Percentiles rank a stretch among this genome's conserved stretches.
phyloP scores from a whole-genome alignment of 805 yeast species.

The Saccharomycopsis oosterbeekiorum region DNA sequence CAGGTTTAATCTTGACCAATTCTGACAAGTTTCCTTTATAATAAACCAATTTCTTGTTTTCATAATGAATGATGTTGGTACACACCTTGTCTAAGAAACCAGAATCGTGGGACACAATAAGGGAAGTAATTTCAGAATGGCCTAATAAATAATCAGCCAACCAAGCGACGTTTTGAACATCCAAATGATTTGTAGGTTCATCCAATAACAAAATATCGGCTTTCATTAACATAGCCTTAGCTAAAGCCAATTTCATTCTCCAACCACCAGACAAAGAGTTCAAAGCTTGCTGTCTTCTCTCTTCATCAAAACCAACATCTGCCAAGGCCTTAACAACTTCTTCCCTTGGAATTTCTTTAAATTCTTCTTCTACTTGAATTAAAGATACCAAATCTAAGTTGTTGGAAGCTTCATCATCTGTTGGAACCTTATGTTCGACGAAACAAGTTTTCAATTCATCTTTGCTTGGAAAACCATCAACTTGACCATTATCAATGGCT shows the following conservation, averaged over 20 bases:
- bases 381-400: constrained; percentile 81
- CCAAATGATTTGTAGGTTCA: constrained; percentile 98
- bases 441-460: constrained; percentile 84
- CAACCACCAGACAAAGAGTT: constrained; percentile 98
- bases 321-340: constrained; percentile 70
- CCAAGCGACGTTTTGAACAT: constrained; percentile 91
- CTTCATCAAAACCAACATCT: constrained; percentile 86
- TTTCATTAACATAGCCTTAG: constrained; percentile 97
- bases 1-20: constrained; percentile 87
- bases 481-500: constrained; percentile 90
- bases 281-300: constrained; percentile 80
- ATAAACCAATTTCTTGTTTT: constrained; percentile 86
- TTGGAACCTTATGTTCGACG: constrained; percentile 94
- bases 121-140: constrained; percentile 81
- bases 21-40: constrained; percentile 93
- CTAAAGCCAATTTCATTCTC: constrained; percentile 97
- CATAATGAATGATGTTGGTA: constrained; percentile 94
- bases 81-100: constrained; percentile 93
- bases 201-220: constrained; percentile 92
- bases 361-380: constrained; percentile 82
- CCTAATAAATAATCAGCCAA: constrained; percentile 75
- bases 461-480: constrained; percentile 94
- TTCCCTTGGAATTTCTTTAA: constrained; percentile 48
- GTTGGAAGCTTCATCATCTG: constrained; percentile 55
- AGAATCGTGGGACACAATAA: constrained; percentile 96